Percentiles rank a stretch among this genome's conserved stretches.
Conservation (phyloP, 2,329 filamentous ascomycete species). For the Nemania bipapillata region DNA sequence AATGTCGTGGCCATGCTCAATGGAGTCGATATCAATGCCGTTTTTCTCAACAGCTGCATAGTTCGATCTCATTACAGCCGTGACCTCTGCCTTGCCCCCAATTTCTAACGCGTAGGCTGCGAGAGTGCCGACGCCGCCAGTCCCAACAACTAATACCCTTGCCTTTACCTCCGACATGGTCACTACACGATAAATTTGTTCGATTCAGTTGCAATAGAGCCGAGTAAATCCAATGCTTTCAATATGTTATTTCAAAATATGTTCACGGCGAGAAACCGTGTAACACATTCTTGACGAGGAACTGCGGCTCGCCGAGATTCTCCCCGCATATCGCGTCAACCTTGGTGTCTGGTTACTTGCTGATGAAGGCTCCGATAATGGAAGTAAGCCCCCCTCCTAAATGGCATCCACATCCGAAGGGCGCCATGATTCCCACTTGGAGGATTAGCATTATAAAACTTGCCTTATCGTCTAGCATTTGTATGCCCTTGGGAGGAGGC, state of each 20-base stretch:
- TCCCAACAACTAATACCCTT: conserved; percentile 64
- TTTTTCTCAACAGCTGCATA: conserved; percentile 58
- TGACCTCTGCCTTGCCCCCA: conserved; percentile 63
- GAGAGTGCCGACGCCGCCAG: conserved; percentile 67
- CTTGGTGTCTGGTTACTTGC: neutral
- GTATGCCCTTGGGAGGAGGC: neutral
- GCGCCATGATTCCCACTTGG: neutral
- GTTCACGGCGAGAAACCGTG: neutral
- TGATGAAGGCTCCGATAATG: conserved; percentile 8
- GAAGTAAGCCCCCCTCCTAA: neutral
- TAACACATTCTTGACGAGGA: neutral
- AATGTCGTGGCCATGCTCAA: conserved; percentile 63
- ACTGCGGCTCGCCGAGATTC: neutral
- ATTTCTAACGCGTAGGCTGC: conserved; percentile 65
- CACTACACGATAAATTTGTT: neutral
- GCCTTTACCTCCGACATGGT: conserved; percentile 47
- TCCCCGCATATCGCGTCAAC: neutral
- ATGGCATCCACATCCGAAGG: neutral
- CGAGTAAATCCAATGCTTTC: neutral
- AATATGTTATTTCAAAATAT: neutral
- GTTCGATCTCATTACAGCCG: conserved; percentile 67
- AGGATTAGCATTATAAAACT: neutral
- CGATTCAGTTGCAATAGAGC: neutral
- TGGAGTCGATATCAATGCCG: conserved; percentile 66
- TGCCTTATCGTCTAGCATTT: neutral